A percentile compares a stretch with the other conserved stretches of the same genome.
Conservation (phyloP, 371 early-diverging fungal species). For the Capillidium rhysosporum region DNA sequence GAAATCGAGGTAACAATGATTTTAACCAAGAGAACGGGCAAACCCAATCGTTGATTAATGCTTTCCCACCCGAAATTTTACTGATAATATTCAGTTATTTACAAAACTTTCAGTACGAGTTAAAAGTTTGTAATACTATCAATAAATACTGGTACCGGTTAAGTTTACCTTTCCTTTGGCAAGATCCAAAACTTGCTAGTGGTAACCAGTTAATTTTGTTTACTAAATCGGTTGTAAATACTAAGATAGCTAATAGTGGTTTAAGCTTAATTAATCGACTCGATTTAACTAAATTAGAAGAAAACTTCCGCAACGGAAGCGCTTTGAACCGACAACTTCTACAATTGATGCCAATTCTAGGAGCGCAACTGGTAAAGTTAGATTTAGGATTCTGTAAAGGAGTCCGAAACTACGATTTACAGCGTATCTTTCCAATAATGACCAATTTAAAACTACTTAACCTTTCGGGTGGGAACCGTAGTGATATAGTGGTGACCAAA, state of each 20-base stretch:
- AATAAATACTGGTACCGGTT: background rate
- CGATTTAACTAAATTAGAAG: constrained; percentile 10
- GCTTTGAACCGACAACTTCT: constrained; percentile 8
- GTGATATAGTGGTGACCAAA: constrained; percentile 10
- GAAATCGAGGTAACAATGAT: background rate
- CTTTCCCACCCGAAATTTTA: constrained; percentile 5
- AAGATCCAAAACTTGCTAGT: background rate
- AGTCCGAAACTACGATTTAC: constrained; percentile 9
- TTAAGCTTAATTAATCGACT: constrained; percentile 5
- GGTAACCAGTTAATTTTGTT: background rate
- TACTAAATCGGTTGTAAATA: background rate
- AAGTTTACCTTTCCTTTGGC: background rate
- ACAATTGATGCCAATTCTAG: constrained; percentile 8
- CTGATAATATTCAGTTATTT: background rate
- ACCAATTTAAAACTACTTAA: constrained; percentile 7
- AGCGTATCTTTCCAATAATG: constrained; percentile 9
- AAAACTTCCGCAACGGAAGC: constrained; percentile 8
- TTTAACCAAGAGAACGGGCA: background rate
- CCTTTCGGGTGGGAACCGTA: constrained; percentile 11
- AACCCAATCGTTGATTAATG: background rate
- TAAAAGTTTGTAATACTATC: background rate
- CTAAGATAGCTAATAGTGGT: background rate
- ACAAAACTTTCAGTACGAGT: background rate
- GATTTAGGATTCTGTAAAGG: constrained; percentile 13
- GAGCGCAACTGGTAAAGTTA: constrained; percentile 3